Percentiles rank a stretch among this genome's conserved stretches.
phyloP scores from a whole-genome alignment of 2,329 filamentous ascomycete species.

The Penicillium sp. region DNA sequence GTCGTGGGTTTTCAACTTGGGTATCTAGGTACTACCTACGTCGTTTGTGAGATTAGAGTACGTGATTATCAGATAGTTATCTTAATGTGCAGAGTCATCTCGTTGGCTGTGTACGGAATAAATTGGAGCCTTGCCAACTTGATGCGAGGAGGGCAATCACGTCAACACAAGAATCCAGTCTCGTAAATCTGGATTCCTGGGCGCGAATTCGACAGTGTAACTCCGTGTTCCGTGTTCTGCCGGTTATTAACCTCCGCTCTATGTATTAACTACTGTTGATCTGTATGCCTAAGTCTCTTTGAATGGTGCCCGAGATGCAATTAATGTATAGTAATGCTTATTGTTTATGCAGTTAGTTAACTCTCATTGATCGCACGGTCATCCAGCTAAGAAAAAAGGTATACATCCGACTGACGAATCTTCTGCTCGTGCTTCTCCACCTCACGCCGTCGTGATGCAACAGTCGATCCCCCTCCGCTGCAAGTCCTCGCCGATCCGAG shows the following conservation, averaged over 20 bases:
- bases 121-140: background rate
- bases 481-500: conserved; percentile 28
- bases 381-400: background rate
- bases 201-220: background rate
- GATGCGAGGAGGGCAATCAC: background rate
- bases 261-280: no score
- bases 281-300: no score
- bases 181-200: background rate
- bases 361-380: no score
- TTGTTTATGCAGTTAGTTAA: no score
- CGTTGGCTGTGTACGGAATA: background rate
- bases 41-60: background rate
- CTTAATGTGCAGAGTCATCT: background rate
- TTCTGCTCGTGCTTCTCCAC: background rate
- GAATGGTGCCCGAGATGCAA: no score
- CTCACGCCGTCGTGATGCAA: conserved; percentile 23
- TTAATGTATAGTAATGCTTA: no score
- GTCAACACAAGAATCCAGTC: background rate
- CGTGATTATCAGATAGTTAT: background rate
- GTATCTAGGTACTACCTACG: background rate
- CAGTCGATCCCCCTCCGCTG: conserved; percentile 33
- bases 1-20: background rate
- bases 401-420: background rate
- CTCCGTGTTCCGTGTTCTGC: background rate
- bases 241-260: no score